Conservation (phyloP, 2,329 filamentous ascomycete genomes). For the Colletotrichum aenigma region DNA sequence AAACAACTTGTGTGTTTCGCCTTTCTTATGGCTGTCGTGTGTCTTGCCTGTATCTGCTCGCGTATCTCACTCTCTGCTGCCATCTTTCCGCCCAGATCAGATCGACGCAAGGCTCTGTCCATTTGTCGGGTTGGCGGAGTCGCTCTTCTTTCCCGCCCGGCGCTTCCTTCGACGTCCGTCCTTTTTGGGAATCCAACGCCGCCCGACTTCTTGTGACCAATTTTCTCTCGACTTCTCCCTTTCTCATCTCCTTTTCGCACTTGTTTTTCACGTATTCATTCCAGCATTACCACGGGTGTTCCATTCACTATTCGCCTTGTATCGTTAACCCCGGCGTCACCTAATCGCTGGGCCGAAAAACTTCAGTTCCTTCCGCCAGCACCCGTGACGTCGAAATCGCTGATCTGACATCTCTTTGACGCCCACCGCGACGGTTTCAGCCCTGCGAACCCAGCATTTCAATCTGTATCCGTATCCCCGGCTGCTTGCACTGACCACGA, state of each 20-base stretch:
- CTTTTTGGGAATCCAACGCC: not conserved
- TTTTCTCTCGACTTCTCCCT: not conserved
- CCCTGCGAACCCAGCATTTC: not conserved
- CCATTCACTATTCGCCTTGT: not conserved
- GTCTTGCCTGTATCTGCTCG: not conserved
- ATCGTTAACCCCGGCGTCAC: not conserved
- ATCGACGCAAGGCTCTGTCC: not conserved
- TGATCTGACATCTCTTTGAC: not conserved
- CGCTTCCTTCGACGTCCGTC: not conserved
- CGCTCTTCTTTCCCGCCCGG: not conserved
- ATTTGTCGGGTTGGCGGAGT: not conserved
- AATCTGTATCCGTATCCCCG: not conserved
- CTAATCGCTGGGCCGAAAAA: not conserved
- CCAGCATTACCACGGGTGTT: not conserved
- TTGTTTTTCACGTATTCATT: not conserved
- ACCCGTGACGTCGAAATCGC: not conserved
- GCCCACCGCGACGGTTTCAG: conserved; percentile 1
- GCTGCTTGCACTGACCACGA: not conserved
- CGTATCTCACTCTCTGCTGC: not conserved
- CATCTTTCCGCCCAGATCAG: not conserved
- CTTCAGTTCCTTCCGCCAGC: not conserved
- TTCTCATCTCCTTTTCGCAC: not conserved
- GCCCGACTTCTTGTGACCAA: not conserved
- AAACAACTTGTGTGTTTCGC: not conserved
- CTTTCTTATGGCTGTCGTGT: not conserved